phyloP scores from a whole-genome alignment of 192 early-diverging fungal species.

The Podila horticola region DNA sequence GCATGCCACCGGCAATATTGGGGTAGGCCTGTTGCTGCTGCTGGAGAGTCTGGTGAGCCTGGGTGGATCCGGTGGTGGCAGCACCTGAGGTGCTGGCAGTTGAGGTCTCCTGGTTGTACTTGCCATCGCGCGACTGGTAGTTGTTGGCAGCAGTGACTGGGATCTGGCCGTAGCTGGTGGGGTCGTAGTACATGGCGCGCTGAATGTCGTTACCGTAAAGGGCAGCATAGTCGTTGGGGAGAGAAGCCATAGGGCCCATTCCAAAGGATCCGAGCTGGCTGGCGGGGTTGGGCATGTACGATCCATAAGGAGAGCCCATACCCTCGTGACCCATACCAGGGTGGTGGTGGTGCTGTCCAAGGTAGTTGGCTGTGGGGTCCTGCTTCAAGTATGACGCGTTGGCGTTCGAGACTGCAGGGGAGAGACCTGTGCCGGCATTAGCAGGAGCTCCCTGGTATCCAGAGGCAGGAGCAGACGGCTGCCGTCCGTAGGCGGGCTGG shows the following conservation, averaged over 20 bases:
- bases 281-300: constrained; percentile 56
- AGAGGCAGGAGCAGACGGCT: constrained; percentile 3
- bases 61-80: constrained; percentile 45
- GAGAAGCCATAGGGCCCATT: constrained; percentile 62
- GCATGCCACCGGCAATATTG: constrained; percentile 59
- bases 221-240: constrained; percentile 65
- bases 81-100: constrained; percentile 44
- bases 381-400: constrained; percentile 48
- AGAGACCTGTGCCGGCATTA: constrained; percentile 29
- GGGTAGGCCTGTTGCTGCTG: constrained; percentile 67
- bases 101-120: constrained; percentile 57
- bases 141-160: constrained; percentile 61
- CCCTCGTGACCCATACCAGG: constrained; percentile 58
- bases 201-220: constrained; percentile 74
- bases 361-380: constrained; percentile 53
- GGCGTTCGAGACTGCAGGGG: constrained; percentile 23
- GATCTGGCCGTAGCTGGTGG: constrained; percentile 67
- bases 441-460: constrained; percentile 16
- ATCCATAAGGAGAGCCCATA: constrained; percentile 59
- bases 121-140: constrained; percentile 64
- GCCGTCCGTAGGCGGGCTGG: background rate
- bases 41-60: constrained; percentile 55
- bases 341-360: constrained; percentile 61
- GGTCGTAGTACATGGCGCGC: constrained; percentile 69
- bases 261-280: constrained; percentile 62